Conservation (phyloP, 768 basidiomycete genomes). For the Phanerochaete sordida region DNA sequence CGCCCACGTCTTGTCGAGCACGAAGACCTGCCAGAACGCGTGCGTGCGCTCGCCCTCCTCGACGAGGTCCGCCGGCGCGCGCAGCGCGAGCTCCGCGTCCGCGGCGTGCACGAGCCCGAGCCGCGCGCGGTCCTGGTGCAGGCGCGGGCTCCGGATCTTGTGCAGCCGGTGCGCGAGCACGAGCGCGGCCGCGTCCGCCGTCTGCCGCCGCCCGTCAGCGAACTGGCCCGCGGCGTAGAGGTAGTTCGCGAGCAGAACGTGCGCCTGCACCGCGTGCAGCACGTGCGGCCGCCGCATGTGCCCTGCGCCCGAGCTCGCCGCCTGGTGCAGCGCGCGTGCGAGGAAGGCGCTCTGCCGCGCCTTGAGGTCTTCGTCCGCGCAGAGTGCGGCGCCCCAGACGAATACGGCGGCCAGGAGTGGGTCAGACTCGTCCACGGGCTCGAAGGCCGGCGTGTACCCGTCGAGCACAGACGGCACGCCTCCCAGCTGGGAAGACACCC, state of each 20-base stretch:
- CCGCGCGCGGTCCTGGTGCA: background rate
- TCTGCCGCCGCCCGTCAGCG: constrained; percentile 53
- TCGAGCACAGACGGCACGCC: background rate
- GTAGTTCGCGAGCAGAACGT: constrained; percentile 64
- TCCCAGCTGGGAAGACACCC: constrained; percentile 9
- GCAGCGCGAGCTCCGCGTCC: constrained; percentile 14
- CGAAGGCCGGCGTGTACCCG: background rate
- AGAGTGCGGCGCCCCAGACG: constrained; percentile 27
- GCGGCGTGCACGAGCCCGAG: constrained; percentile 12
- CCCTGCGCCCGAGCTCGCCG: background rate
- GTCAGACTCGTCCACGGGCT: constrained; percentile 1
- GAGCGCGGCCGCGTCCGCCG: constrained; percentile 40
- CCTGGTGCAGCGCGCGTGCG: background rate
- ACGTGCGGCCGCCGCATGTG: constrained; percentile 21
- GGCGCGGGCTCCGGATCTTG: constrained; percentile 21
- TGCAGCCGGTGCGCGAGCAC: constrained; percentile 20
- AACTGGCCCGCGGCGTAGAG: constrained; percentile 57
- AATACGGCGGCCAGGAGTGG: constrained; percentile 43
- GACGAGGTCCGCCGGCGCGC: constrained; percentile 33
- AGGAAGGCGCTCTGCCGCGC: background rate
- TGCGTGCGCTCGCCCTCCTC: constrained; percentile 67
- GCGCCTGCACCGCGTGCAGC: constrained; percentile 24
- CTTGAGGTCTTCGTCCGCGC: constrained; percentile 11
- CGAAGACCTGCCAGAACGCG: constrained; percentile 60
- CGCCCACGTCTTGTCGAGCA: constrained; percentile 55